phyloP scores from a whole-genome alignment of 164 flowering plant genomes.

The Sextonia rubra region DNA sequence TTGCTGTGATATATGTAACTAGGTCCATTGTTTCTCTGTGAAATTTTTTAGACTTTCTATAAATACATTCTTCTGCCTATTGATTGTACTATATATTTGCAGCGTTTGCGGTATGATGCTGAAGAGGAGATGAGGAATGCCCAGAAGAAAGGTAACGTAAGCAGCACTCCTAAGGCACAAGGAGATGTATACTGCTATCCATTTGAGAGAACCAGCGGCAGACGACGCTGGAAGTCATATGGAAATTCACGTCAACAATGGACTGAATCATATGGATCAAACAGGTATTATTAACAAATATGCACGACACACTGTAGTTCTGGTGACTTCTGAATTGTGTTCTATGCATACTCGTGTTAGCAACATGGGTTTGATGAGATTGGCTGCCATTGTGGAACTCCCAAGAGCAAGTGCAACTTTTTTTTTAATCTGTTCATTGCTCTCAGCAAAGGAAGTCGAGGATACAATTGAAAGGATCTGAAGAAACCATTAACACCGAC shows the following conservation, averaged over 20 bases:
- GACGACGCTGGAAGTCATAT: constrained; percentile 32
- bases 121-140: constrained; percentile 64
- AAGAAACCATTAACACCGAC: background rate
- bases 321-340: background rate
- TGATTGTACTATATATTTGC: constrained; percentile 3
- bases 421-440: background rate
- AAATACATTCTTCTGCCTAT: background rate
- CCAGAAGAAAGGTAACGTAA: constrained; percentile 35
- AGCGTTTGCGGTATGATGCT: constrained; percentile 74
- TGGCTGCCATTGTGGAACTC: background rate
- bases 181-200: constrained; percentile 33
- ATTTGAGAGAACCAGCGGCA: constrained; percentile 26
- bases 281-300: background rate
- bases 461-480: background rate
- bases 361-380: background rate
- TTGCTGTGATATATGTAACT: background rate
- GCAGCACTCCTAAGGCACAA: constrained; percentile 22
- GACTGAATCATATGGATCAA: background rate
- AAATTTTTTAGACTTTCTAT: background rate
- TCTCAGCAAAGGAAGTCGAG: background rate
- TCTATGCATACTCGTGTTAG: background rate
- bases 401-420: background rate
- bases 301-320: background rate
- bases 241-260: constrained; percentile 3
- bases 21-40: background rate